Conservation (phyloP, 2,329 filamentous ascomycete genomes). For the Zymoseptoria ardabiliae region DNA sequence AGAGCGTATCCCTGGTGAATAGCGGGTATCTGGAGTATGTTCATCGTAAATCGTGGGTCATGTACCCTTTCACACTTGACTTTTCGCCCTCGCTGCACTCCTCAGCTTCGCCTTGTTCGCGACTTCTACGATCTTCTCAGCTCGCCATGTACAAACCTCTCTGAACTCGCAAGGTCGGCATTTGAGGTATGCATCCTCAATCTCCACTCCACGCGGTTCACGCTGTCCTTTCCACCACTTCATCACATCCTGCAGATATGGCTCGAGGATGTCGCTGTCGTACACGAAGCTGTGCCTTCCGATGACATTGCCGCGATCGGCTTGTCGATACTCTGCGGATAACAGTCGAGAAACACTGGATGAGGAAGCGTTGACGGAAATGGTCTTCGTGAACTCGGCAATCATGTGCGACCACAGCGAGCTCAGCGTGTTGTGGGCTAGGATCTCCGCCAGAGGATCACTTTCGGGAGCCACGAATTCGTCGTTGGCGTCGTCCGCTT, state of each 20-base stretch:
- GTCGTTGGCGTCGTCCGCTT: slow-evolving; percentile 15
- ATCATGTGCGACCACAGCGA: slow-evolving; percentile 59
- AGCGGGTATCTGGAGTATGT: background rate
- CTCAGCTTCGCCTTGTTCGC: slow-evolving; percentile 23
- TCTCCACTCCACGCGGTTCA: slow-evolving; percentile 63
- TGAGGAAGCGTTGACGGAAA: slow-evolving; percentile 34
- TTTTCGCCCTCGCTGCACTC: slow-evolving; percentile 12
- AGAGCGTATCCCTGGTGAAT: slow-evolving; percentile 54
- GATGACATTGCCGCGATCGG: slow-evolving; percentile 44
- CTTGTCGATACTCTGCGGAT: slow-evolving; percentile 48
- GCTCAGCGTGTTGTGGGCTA: slow-evolving; percentile 52
- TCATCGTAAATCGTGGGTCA: background rate
- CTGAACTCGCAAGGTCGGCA: slow-evolving; percentile 79
- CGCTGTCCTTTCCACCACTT: slow-evolving; percentile 82
- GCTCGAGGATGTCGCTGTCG: slow-evolving; percentile 54
- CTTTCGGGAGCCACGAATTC: background rate
- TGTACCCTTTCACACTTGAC: slow-evolving; percentile 15
- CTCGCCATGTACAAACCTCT: slow-evolving; percentile 70
- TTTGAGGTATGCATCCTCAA: slow-evolving; percentile 76
- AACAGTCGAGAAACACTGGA: slow-evolving; percentile 48
- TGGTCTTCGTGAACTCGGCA: slow-evolving; percentile 44
- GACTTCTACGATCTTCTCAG: slow-evolving; percentile 57
- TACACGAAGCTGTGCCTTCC: slow-evolving; percentile 59
- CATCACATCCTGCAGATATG: slow-evolving; percentile 64
- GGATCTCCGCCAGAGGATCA: slow-evolving; percentile 45